A percentile compares a stretch with the other conserved stretches of the same genome.
phyloP scores from a whole-genome alignment of 495 filamentous ascomycete species.

The Cenococcum geophilum region DNA sequence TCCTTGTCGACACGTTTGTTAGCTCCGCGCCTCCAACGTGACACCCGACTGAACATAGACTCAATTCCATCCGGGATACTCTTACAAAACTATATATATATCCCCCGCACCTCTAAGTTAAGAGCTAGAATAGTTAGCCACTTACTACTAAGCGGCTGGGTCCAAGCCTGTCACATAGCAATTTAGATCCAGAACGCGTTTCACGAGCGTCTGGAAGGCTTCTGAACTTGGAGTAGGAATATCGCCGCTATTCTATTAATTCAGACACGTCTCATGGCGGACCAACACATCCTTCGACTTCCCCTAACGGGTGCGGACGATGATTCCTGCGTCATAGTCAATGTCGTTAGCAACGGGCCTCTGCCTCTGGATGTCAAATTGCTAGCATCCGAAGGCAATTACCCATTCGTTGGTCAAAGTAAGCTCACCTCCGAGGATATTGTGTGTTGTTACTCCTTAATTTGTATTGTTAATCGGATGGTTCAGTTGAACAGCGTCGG shows the following conservation, averaged over 20 bases:
- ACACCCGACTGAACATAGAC: not conserved
- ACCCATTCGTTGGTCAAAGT: slow-evolving; percentile 23
- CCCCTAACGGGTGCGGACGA: slow-evolving; percentile 10
- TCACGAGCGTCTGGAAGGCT: too few relatives aligned
- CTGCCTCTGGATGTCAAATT: slow-evolving; percentile 26
- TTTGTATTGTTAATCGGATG: slow-evolving; percentile 6
- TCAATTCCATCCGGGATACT: not conserved
- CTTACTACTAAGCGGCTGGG: too few relatives aligned
- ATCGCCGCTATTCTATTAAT: not conserved
- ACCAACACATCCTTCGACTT: slow-evolving; percentile 22
- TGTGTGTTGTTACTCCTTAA: slow-evolving; percentile 9
- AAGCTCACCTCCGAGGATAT: slow-evolving; percentile 22
- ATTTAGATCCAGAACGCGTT: too few relatives aligned
- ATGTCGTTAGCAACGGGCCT: slow-evolving; percentile 23
- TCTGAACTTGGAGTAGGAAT: not conserved
- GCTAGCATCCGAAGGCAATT: slow-evolving; percentile 24
- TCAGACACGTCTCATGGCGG: not conserved
- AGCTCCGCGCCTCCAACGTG: not conserved
- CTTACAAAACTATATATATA: not conserved
- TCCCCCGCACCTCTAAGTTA: too few relatives aligned
- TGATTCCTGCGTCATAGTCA: slow-evolving; percentile 16
- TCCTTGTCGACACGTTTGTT: not conserved
- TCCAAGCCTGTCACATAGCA: too few relatives aligned
- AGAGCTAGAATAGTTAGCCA: too few relatives aligned
- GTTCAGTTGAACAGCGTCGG: slow-evolving; percentile 24